Conservation (phyloP, 164 flowering plant genomes). For the Saururus chinensis region DNA sequence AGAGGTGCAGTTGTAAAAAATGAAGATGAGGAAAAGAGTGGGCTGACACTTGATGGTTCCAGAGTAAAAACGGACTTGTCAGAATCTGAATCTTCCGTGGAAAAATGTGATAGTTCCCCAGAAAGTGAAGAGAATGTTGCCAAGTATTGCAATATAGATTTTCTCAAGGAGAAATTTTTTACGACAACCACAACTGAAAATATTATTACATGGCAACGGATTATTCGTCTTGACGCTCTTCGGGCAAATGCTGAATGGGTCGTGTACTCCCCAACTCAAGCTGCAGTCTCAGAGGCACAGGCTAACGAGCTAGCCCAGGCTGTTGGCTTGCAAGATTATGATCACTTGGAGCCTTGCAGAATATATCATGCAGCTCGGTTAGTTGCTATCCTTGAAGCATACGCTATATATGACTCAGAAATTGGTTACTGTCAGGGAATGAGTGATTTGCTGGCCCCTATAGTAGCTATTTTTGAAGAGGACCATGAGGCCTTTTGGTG, state of each 20-base stretch:
- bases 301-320: constrained; percentile 66
- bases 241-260: constrained; percentile 84
- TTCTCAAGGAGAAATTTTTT: constrained; percentile 19
- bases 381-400: constrained; percentile 93
- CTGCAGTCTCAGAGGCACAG: constrained; percentile 45
- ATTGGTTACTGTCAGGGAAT: constrained; percentile 97
- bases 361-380: constrained; percentile 82
- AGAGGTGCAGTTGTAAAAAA: neutral
- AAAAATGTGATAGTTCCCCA: constrained; percentile 4
- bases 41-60: constrained; percentile 7
- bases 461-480: constrained; percentile 56
- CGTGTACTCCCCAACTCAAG: constrained; percentile 48
- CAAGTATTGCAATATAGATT: constrained; percentile 12
- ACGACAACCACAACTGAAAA: constrained; percentile 36
- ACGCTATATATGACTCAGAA: constrained; percentile 80
- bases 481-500: constrained; percentile 96
- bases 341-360: constrained; percentile 65
- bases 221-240: constrained; percentile 84
- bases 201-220: constrained; percentile 86
- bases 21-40: constrained; percentile 21
- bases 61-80: constrained; percentile 14
- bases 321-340: constrained; percentile 77
- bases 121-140: constrained; percentile 24
- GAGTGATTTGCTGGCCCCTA: constrained; percentile 95
- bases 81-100: constrained; percentile 12